phyloP scores from a whole-genome alignment of 305 asterid genomes.

The Plantago rigida region DNA sequence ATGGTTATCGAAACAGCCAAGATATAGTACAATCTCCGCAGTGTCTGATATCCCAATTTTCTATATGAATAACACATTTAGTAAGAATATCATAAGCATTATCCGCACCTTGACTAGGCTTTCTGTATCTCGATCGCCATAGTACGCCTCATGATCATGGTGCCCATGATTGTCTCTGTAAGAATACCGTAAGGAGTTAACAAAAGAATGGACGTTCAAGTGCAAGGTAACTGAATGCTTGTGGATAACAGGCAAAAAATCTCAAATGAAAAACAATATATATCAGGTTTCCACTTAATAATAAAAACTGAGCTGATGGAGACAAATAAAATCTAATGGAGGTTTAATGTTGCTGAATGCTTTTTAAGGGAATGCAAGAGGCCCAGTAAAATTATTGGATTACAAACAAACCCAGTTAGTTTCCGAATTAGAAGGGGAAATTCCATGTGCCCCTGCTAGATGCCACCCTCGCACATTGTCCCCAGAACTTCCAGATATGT shows the following conservation, averaged over 20 bases:
- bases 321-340: too few relatives aligned
- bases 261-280: background rate
- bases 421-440: too few relatives aligned
- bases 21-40: background rate
- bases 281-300: too few relatives aligned
- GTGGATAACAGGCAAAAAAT: constrained; percentile 10
- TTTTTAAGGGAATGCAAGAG: too few relatives aligned
- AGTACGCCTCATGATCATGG: constrained; percentile 89
- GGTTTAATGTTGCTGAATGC: too few relatives aligned
- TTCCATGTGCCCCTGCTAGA: too few relatives aligned
- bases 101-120: constrained; percentile 68
- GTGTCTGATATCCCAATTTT: constrained; percentile 8
- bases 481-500: too few relatives aligned
- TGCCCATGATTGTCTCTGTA: constrained; percentile 80
- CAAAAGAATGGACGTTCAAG: constrained; percentile 12
- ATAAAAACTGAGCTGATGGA: too few relatives aligned
- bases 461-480: too few relatives aligned
- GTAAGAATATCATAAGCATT: constrained; percentile 10
- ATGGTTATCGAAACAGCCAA: constrained; percentile 6
- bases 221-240: background rate
- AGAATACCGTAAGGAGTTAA: background rate
- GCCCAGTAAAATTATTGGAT: too few relatives aligned
- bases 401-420: too few relatives aligned
- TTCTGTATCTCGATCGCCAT: constrained; percentile 92
- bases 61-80: background rate